These are phyloP conservation scores for Xerocomus potaroensis DNA, from an alignment of 768 basidiomycete species.

Conservation along the genomic window DNA sequence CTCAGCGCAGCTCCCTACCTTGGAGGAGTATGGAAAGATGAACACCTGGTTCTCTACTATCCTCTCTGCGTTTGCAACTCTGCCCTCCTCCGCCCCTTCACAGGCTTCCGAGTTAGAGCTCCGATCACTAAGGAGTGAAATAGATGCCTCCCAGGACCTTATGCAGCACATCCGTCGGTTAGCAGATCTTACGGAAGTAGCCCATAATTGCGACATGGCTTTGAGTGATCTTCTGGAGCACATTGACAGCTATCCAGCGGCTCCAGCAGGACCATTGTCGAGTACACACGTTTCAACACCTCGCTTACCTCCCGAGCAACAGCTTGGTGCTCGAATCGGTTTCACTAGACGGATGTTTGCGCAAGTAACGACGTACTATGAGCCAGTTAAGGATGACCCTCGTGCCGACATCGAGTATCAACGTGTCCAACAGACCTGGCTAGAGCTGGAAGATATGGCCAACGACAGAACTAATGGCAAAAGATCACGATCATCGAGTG, in stretches of 20 bases:
- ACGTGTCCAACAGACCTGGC: constrained; percentile 76
- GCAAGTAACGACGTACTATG: constrained; percentile 40
- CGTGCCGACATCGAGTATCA: constrained; percentile 57
- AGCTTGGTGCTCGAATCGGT: constrained; percentile 55
- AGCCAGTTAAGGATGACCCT: constrained; percentile 49
- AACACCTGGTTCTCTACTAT: constrained; percentile 45
- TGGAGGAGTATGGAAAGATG: constrained; percentile 45
- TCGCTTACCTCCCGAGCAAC: constrained; percentile 56
- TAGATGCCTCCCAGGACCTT: constrained; percentile 46
- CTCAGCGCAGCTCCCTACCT: constrained; percentile 47
- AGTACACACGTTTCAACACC: constrained; percentile 44
- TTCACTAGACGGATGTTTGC: constrained; percentile 58
- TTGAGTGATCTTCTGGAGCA: constrained; percentile 84
- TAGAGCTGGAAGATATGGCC: constrained; percentile 78
- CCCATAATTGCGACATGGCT: constrained; percentile 63
- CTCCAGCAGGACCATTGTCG: constrained; percentile 47
- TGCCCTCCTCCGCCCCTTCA: constrained; percentile 44
- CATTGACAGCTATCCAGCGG: constrained; percentile 75
- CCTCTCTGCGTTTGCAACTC: constrained; percentile 38
- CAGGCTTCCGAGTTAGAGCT: constrained; percentile 51
- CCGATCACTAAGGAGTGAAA: constrained; percentile 54
- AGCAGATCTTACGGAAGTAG: constrained; percentile 45
- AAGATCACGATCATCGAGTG: constrained; percentile 64
- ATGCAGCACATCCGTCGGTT: constrained; percentile 52
- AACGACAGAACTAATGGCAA: constrained; percentile 57